Evolutionary conservation across 495 filamentous ascomycete species (phyloP).

Genomic region (Hypoxylon trugodes): DNA sequence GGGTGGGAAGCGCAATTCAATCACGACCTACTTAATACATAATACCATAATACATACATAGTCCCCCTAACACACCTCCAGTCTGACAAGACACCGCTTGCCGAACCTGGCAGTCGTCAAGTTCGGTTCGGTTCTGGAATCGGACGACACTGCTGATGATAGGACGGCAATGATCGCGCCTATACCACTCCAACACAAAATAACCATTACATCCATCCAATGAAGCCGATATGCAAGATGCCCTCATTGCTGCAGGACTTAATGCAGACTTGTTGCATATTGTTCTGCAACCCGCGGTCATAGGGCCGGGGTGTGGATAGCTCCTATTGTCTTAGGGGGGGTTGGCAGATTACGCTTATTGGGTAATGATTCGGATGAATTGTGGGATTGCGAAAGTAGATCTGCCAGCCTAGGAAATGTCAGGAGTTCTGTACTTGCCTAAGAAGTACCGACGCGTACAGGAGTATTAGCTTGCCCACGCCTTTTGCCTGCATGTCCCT

Average conservation of each 20-base stretch:
- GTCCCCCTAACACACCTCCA: conserved; percentile 4
- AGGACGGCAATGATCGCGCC: conserved; percentile 38
- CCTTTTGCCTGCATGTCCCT: conserved; percentile 26
- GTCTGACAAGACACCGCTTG: conserved; percentile 35
- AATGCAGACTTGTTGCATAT: conserved; percentile 36
- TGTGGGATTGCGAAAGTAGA: conserved; percentile 39
- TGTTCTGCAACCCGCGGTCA: conserved; percentile 40
- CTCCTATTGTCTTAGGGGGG: conserved; percentile 19
- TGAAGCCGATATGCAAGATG: conserved; percentile 44
- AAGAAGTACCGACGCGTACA: conserved; percentile 30
- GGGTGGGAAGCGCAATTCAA: conserved; percentile 15
- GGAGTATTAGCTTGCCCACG: conserved; percentile 25
- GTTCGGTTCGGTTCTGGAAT: conserved; percentile 42
- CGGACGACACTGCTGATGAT: conserved; percentile 38
- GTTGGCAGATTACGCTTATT: conserved; percentile 33
- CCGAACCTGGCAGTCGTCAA: conserved; percentile 36
- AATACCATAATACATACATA: not conserved
- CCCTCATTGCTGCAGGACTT: conserved; percentile 38
- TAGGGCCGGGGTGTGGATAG: conserved; percentile 41
- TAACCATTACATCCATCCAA: conserved; percentile 42
- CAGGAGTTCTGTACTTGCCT: conserved; percentile 12
- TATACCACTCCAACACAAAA: conserved; percentile 41
- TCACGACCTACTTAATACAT: conserved; percentile 9
- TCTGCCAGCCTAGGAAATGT: conserved; percentile 26
- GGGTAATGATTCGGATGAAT: conserved; percentile 42